Conservation (phyloP, 176 grass and related monocot genomes). For the Eragrostis nindensis region DNA sequence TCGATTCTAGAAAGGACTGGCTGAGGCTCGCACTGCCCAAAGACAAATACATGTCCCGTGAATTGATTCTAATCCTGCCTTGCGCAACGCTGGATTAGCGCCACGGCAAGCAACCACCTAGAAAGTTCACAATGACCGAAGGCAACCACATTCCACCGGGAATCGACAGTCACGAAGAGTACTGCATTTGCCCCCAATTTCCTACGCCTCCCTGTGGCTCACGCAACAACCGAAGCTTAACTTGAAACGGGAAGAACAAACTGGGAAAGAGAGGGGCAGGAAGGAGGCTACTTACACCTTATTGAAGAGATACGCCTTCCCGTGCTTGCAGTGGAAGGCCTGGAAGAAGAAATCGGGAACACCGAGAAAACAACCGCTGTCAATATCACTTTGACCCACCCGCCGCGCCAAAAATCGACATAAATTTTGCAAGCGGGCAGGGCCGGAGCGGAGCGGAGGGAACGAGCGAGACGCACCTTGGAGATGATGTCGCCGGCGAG, state of each 20-base stretch:
- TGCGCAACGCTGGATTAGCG: background rate
- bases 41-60: background rate
- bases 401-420: too few species aligned
- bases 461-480: conserved; percentile 34
- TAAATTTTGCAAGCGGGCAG: background rate
- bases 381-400: too few species aligned
- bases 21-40: background rate
- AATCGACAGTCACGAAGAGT: background rate
- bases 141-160: background rate
- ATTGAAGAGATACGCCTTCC: conserved; percentile 28
- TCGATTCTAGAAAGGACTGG: conserved; percentile 7
- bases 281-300: conserved; percentile 10
- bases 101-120: background rate
- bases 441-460: background rate
- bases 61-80: background rate
- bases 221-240: background rate
- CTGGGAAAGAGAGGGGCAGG: background rate
- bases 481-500: conserved; percentile 49
- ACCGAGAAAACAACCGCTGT: background rate
- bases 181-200: conserved; percentile 16
- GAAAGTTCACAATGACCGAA: background rate
- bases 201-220: background rate
- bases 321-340: background rate
- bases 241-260: background rate
- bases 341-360: background rate